A percentile compares a stretch with the other conserved stretches of the same genome.
Conservation (phyloP, 1,284 basidiomycete species). For the Ustilago tritici region DNA sequence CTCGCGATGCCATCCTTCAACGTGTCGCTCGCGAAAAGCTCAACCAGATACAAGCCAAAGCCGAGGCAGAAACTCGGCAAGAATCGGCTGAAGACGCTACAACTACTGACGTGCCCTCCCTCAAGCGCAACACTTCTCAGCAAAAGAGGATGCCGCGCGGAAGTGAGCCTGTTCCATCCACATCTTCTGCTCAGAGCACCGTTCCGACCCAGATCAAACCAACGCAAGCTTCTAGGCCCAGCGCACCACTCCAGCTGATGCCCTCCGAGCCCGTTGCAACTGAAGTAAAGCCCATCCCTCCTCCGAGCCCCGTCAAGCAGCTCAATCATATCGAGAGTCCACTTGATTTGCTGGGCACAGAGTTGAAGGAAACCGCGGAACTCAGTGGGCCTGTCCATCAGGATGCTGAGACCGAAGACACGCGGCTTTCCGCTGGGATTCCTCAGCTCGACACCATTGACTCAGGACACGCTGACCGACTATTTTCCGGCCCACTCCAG, state of each 20-base stretch:
- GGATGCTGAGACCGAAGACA: neutral
- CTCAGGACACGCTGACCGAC: neutral
- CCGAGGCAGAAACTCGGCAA: neutral
- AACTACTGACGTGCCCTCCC: slow-evolving; percentile 3
- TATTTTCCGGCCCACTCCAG: slow-evolving; percentile 15
- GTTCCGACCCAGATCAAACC: neutral
- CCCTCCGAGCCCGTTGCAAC: slow-evolving; percentile 18
- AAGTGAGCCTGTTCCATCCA: slow-evolving; percentile 36
- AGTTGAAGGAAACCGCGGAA: slow-evolving; percentile 42
- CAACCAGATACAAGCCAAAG: slow-evolving; percentile 35
- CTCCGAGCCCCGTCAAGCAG: slow-evolving; percentile 55
- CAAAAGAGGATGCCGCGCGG: slow-evolving; percentile 34
- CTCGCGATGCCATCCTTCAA: slow-evolving; percentile 63
- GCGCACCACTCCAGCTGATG: slow-evolving; percentile 23
- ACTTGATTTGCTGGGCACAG: slow-evolving; percentile 56
- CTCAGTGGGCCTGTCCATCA: slow-evolving; percentile 8
- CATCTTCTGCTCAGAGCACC: neutral
- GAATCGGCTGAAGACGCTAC: neutral
- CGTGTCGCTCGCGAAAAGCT: slow-evolving; percentile 61
- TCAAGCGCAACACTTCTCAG: slow-evolving; percentile 17
- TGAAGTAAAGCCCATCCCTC: slow-evolving; percentile 44
- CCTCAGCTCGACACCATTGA: slow-evolving; percentile 20
- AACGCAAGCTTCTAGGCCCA: slow-evolving; percentile 27
- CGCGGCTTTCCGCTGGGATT: neutral
- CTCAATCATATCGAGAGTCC: slow-evolving; percentile 44